These are phyloP conservation scores for Amanita pseudoporphyria DNA, from an alignment of 768 basidiomycete species.

Conservation along the genomic window DNA sequence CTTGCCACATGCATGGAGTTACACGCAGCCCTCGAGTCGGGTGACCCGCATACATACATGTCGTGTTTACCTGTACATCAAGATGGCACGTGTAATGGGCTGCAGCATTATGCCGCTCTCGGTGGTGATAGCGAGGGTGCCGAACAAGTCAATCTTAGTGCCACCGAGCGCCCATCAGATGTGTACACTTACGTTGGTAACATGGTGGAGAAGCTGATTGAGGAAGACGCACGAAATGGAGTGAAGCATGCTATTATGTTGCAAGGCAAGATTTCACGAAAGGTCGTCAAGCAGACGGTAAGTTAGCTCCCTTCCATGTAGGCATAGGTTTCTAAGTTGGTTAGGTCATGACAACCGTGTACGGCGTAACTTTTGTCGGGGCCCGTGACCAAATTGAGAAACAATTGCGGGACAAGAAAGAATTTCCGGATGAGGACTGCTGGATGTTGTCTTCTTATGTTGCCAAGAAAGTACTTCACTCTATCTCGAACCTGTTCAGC, in stretches of 20 bases:
- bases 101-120: constrained; percentile 97
- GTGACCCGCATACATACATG: constrained; percentile 49
- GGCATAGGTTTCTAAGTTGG: not conserved
- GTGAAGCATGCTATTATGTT: constrained; percentile 50
- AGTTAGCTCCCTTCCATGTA: constrained; percentile 14
- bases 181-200: constrained; percentile 89
- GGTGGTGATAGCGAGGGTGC: constrained; percentile 90
- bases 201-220: constrained; percentile 69
- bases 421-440: constrained; percentile 61
- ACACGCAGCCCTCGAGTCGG: constrained; percentile 64
- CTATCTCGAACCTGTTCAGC: constrained; percentile 89
- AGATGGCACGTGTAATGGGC: constrained; percentile 96
- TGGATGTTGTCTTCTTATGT: constrained; percentile 74
- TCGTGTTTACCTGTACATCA: constrained; percentile 89
- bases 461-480: constrained; percentile 66
- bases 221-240: constrained; percentile 43
- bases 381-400: constrained; percentile 91
- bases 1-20: constrained; percentile 90
- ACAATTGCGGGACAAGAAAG: constrained; percentile 71
- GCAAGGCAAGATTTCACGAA: constrained; percentile 72
- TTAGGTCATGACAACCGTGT: constrained; percentile 97
- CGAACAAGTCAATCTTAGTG: constrained; percentile 82
- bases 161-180: constrained; percentile 81
- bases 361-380: constrained; percentile 93
- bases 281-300: constrained; percentile 97